Evolutionary conservation across 345 rosid genomes (phyloP), one percentile per base, ranked within the genome.

Genomic region (Gossypioides kirkii): DNA sequence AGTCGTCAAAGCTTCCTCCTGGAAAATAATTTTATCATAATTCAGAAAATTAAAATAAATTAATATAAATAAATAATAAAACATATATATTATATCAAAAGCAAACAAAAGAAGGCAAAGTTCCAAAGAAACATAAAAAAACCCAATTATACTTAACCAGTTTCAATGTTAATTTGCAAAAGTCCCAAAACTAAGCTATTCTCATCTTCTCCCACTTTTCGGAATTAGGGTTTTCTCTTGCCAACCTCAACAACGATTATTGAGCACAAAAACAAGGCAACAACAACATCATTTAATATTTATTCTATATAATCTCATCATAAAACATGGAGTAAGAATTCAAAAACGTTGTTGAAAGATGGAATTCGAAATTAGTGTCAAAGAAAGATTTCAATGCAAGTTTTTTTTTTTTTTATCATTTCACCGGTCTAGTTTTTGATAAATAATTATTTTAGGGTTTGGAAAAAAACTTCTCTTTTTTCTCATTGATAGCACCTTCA

Each of bases 101-200:
- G 70, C 23, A 66, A 66, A 66, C 41, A 67, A 46, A 67, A 67
- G 22, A 46, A 45, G 36, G 6, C 46, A 65, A 65, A 65, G 54
- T 65, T 65, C 38, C 54, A 45, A 43, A 65, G 36, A 65, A 45
- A 25, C 53, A 22, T 9, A 26, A 38, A 20, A 20, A 32, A 62
- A 18, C 10, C 10, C 17, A 63, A 25, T 10, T 63, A 11, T 20
- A 1, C 69, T 56, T 63, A 41, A 11, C 9, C 49, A 63, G 11
- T 63, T 63, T 63, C 49, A 18, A 38, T 64, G 52, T 64, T 56
- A 42, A 26, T 62, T n/a, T n/a, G n/a, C n/a, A n/a, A 22, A 63
- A 63, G 47, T 18, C 68, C 68, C 46, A 62, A 62, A 62, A 32
- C 46, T 6, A 61, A 32, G 60, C 16, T 56, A 56, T 20, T 56